These are phyloP conservation scores for Diaporthe amygdali DNA, from an alignment of 2,329 filamentous ascomycete genomes.

Conservation along the genomic window DNA sequence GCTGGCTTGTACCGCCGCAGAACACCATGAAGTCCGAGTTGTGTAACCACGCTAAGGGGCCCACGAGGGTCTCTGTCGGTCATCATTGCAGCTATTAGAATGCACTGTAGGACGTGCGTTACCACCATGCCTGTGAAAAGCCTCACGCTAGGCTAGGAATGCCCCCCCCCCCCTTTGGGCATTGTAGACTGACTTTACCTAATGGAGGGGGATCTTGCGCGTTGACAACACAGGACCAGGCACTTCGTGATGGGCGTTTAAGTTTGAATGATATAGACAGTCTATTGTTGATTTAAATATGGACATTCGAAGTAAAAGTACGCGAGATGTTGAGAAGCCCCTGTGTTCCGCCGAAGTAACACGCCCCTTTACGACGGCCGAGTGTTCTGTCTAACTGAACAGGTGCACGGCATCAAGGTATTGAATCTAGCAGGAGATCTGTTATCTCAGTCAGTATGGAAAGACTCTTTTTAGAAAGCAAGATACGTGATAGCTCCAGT, in stretches of 20 bases:
- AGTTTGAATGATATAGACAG: background rate
- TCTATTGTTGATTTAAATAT: conserved; percentile 4
- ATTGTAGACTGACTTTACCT: background rate
- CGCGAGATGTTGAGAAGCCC: background rate
- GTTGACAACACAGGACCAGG: background rate
- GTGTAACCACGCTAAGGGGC: background rate
- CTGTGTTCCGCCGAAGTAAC: background rate
- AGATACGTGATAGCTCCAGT: no score
- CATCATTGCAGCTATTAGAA: background rate
- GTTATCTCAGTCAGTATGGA: background rate
- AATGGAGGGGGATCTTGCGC: no score
- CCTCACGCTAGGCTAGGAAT: no score
- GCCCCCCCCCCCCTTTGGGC: background rate
- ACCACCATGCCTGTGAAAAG: background rate
- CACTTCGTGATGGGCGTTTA: background rate
- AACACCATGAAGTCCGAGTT: background rate
- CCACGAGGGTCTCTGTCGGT: background rate
- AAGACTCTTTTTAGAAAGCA: background rate
- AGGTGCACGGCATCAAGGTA: background rate
- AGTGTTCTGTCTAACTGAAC: background rate
- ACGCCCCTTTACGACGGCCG: background rate
- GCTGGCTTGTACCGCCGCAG: background rate
- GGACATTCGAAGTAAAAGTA: background rate
- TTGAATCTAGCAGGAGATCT: background rate
- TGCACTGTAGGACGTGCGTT: background rate